Base-by-base conservation (phyloP, 225 moss, liverwort and hornwort species). In the Pseudoscleropodium purum region DNA sequence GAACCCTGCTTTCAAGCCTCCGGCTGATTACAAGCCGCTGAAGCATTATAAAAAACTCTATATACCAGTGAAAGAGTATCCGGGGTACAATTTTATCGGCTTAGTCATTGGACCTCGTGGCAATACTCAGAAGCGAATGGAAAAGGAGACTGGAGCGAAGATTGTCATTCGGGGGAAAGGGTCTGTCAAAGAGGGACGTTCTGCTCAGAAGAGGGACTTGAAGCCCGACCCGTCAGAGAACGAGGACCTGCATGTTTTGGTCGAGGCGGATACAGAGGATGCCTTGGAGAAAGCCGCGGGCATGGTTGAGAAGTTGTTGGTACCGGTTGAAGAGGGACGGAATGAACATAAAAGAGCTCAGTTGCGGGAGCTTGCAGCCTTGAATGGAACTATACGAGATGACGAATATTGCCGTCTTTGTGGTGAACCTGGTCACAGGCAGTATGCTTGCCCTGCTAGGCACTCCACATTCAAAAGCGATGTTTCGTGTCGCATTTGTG, bases 121-220 rank as follows among this genome's bases (percentile, higher is more conserved):
- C 23, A 99, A 99, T 75, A 99, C 99, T 63, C 99, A 99, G 90
- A 99, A 99, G 92, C 95, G 99, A 91, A 99, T 99, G 99, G 99
- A 99, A 88, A 99, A 97, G 85, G 97, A 98, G 90, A 98, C 99
- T 39, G 99, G 99, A 66, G 99, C 99, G 31, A 99, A 99, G 91
- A 99, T 99, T 88, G 99, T 99, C 27, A 99, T 99, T 82, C 90
- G 99, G 87, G 99, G 99, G 26, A 99, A 99, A 87, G 99, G 99
- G 23, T 99, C 99, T 56, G 99, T 97, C 9, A 99, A 99, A 89
- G 99, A 99, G 82, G 99, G 99, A 57, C 95, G 99, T 81, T 99
- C 99, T 43, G 97, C 97, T 41, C 99, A 99, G 68, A 99, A 97
- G 90, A 95, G 99, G 69, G 99, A 99, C 70, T 92, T 99, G 93